Base-by-base conservation (phyloP, 2,329 filamentous ascomycete species). In the Trichoderma sp. region DNA sequence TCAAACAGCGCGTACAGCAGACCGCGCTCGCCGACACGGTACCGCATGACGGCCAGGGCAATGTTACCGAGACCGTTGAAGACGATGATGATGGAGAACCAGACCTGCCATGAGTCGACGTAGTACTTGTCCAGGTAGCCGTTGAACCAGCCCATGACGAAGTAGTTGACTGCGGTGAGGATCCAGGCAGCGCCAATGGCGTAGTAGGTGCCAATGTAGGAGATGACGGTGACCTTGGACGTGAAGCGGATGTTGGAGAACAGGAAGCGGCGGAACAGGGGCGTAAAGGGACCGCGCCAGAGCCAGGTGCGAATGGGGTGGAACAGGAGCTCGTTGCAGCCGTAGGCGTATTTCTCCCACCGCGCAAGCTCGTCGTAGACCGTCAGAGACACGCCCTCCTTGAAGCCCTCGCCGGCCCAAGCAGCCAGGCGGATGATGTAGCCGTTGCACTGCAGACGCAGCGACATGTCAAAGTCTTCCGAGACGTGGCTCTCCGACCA, bases 261-360 rank as follows among this genome's bases (percentile, higher is more conserved):
- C 63, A 93, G 76, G 79, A 95, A 94, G 64, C 79, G 83, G 67
- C 88, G 84, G 83, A 94, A 94, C 5, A 94, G 83, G 24, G 88
- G 88, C 4, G 91, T 94, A 74, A 94, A 91, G 30, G 91, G 91
- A 0, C 91, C 91, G 17, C 83, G 85, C 74, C 83, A 87, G 51
- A 87, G 75, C 91, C 91, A 94, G 70, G 86, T 87, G 67, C 85
- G 84, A 67, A 94, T 80, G 3, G 91, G 91, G 73, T 94, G 85
- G 80, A 95, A 94, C 65, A 94, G 82, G 65, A 94, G 81, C 78
- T 93, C 91, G 75, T 90, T 91, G 78, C 91, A 93, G 44, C 91
- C 90, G 71, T 92, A 93, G 3, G 91, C 91, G 74, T 93, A 93
- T 77, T 94, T 94, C 74, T 94, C 91, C 91, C 91, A 94, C 65